Base-by-base conservation (phyloP, 345 rosid species). In the Corymbia maculata region DNA sequence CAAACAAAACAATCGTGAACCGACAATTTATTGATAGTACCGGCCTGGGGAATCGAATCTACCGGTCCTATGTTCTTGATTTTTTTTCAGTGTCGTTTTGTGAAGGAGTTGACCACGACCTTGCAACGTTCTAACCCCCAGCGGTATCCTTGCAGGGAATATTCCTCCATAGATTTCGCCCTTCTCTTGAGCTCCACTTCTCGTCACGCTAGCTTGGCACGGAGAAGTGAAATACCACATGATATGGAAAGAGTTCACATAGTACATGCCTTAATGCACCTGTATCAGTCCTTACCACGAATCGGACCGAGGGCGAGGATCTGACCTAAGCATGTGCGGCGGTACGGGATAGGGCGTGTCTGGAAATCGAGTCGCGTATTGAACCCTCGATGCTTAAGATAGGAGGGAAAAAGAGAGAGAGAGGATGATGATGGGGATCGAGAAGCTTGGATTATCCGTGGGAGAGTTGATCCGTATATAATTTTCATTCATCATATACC, bases 331-430 rank as follows among this genome's bases (percentile, higher is more conserved):
- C 42, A 28, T 12, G 32, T 2, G 3, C 1, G 15, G 32, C 11
- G 26, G 26, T 11, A 59, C 68, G 2, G 0, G 0, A 26, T 26
- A 26, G 14, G 3, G 24, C 7, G 0, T 13, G 0, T 59, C 13
- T 30, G 42, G 44, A 68, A 68, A 30, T 32, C 44, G 19, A 68
- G 45, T 36, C 21, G 80, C 45, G 22, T 8, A 42, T 32, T 0
- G 12, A 16, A 4, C 11, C 24, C 45, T 4, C 3, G 22, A 68
- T 68, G 45, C 6, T 68, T 36, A 32, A 32, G 44, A 6, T 1
- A 32, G 79, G 0, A 12, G 45, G 42, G 45, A 3, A 1, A 32
- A 32, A 22, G 42, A 36, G 42, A 30, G 8, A 68, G 6, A 57
- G 13, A 68, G 44, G 45, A 32, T 16, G 1, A 8, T 32, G 16